phyloP scores from a whole-genome alignment of 1,284 basidiomycete genomes.

The Athelia sp. region DNA sequence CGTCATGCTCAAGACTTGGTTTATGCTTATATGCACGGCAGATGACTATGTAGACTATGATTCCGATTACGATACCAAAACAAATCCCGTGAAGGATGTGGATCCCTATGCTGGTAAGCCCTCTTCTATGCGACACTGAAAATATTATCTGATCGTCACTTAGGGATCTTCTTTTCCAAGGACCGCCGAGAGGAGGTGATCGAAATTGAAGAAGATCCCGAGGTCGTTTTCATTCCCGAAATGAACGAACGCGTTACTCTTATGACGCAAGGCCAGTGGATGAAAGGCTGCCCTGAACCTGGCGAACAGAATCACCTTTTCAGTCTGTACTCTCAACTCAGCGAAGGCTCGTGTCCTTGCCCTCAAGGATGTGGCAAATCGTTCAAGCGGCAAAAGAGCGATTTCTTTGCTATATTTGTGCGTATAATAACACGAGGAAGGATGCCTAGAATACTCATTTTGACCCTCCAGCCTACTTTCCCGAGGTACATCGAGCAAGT shows the following conservation, averaged over 20 bases:
- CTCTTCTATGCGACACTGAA: not conserved
- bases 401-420: constrained; percentile 82
- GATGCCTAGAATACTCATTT: no score
- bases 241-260: constrained; percentile 49
- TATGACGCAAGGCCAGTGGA: constrained; percentile 89
- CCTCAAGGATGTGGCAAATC: constrained; percentile 66
- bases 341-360: constrained; percentile 59
- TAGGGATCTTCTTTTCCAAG: constrained; percentile 90
- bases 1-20: constrained; percentile 3
- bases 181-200: constrained; percentile 82
- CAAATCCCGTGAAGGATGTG: constrained; percentile 42
- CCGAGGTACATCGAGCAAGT: constrained; percentile 64
- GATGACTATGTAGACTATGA: constrained; percentile 73
- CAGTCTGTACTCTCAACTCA: constrained; percentile 72
- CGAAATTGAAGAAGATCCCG: constrained; percentile 77
- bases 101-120: constrained; percentile 86
- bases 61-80: constrained; percentile 59
- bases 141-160: not conserved
- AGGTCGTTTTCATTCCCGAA: constrained; percentile 43
- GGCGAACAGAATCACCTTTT: constrained; percentile 87
- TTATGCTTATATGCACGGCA: constrained; percentile 21
- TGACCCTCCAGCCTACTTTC: constrained; percentile 58
- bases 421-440: no score
- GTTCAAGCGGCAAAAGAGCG: constrained; percentile 55
- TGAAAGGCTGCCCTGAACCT: constrained; percentile 92